These are phyloP conservation scores for Metschnikowia baotianmanensis DNA, from an alignment of 805 yeast genomes.

Conservation along the genomic window DNA sequence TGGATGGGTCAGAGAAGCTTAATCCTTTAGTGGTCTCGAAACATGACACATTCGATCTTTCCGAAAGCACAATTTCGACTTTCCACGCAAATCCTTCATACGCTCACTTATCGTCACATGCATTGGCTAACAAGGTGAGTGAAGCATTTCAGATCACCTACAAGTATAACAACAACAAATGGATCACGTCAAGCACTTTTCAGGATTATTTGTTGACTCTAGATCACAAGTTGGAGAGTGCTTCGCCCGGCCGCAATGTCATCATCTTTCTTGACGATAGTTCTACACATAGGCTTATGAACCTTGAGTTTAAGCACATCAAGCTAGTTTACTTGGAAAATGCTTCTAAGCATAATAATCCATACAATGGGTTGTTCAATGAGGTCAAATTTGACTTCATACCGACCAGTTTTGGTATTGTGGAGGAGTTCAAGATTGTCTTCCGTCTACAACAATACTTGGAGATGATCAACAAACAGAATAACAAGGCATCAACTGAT, in stretches of 20 bases:
- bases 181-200: conserved; percentile 62
- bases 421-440: conserved; percentile 57
- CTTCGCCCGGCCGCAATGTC: conserved; percentile 46
- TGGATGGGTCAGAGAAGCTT: conserved; percentile 61
- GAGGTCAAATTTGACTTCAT: conserved; percentile 53
- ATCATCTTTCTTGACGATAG: conserved; percentile 59
- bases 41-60: conserved; percentile 44
- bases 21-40: conserved; percentile 62
- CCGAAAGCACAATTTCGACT: conserved; percentile 25
- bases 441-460: conserved; percentile 58
- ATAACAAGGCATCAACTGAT: conserved; percentile 5
- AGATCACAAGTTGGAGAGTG: conserved; percentile 53
- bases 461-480: conserved; percentile 36
- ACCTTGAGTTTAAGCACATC: conserved; percentile 37
- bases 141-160: conserved; percentile 51
- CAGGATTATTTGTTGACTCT: conserved; percentile 59
- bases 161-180: conserved; percentile 58
- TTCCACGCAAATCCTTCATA: conserved; percentile 16
- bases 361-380: conserved; percentile 31
- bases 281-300: conserved; percentile 55
- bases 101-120: conserved; percentile 13
- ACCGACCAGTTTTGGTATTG: conserved; percentile 64
- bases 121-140: conserved; percentile 42
- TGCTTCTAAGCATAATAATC: conserved; percentile 37
- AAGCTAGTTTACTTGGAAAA: conserved; percentile 37